These are phyloP conservation scores for Chlorella vulgaris DNA, from an alignment of 139 green algal genomes.

Conservation along the genomic window DNA sequence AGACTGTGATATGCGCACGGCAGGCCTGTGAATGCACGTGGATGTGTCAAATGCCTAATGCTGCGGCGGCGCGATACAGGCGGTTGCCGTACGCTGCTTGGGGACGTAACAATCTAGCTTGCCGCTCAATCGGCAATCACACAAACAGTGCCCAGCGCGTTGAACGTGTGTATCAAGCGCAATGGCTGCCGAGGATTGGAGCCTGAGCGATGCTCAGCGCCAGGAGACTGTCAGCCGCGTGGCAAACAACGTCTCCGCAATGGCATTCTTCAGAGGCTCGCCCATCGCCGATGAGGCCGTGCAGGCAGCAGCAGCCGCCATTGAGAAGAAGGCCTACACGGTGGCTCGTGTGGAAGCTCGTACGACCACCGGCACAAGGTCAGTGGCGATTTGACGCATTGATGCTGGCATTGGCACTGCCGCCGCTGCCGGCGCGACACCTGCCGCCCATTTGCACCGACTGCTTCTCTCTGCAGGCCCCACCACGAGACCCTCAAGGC, in stretches of 20 bases:
- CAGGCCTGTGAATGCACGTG: too few relatives aligned
- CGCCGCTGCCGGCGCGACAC: neutral
- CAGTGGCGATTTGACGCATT: neutral
- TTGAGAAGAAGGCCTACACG: slow-evolving; percentile 86
- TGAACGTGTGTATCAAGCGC: neutral
- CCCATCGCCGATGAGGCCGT: slow-evolving; percentile 51
- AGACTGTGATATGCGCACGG: too few relatives aligned
- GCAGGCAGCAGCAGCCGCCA: slow-evolving; percentile 41
- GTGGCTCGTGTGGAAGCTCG: slow-evolving; percentile 74
- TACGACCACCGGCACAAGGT: slow-evolving; percentile 81
- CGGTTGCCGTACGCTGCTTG: too few relatives aligned
- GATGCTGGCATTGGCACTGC: neutral
- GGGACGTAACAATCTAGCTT: neutral
- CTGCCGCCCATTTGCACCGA: neutral
- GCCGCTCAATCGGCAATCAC: neutral
- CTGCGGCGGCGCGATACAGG: too few relatives aligned
- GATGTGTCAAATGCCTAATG: too few relatives aligned
- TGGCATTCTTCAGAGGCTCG: slow-evolving; percentile 64
- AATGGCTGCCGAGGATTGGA: slow-evolving; percentile 54
- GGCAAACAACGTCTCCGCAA: slow-evolving; percentile 57
- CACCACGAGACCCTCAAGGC: slow-evolving; percentile 55
- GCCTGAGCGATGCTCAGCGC: slow-evolving; percentile 58
- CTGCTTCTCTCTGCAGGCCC: neutral
- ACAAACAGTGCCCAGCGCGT: neutral
- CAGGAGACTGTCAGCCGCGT: slow-evolving; percentile 65